These are phyloP conservation scores for Penicillium psychrosexuale DNA, from an alignment of 2,329 filamentous ascomycete genomes.

Conservation along the genomic window DNA sequence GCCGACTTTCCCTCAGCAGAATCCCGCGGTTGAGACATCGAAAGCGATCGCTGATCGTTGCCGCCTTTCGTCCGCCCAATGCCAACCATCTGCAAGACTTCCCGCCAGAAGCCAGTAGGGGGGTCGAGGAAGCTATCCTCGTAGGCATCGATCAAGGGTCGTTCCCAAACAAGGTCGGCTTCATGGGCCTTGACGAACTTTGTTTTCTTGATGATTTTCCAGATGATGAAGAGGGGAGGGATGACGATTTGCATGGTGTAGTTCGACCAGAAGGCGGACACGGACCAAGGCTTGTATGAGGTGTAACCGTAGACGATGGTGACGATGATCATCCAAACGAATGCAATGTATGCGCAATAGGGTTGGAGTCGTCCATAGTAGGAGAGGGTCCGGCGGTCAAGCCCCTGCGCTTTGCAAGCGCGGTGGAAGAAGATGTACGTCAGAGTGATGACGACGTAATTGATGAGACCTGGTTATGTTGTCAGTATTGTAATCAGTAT, in stretches of 20 bases:
- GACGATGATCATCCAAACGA: constrained; percentile 25
- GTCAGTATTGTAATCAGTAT: neutral
- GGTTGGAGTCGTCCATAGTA: constrained; percentile 61
- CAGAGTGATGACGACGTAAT: constrained; percentile 59
- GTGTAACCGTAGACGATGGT: constrained; percentile 55
- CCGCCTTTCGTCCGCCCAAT: constrained; percentile 16
- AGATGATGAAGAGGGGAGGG: constrained; percentile 55
- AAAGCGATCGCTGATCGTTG: constrained; percentile 11
- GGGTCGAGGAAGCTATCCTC: constrained; percentile 51
- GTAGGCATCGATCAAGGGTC: constrained; percentile 58
- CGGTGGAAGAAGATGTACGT: constrained; percentile 61
- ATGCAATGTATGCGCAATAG: constrained; percentile 45
- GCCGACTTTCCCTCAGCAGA: neutral
- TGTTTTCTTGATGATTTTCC: constrained; percentile 63
- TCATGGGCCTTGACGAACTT: constrained; percentile 53
- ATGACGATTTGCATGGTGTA: constrained; percentile 58
- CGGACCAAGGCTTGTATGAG: constrained; percentile 48
- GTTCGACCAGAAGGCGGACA: constrained; percentile 48
- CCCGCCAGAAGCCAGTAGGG: constrained; percentile 55
- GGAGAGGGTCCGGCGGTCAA: constrained; percentile 54
- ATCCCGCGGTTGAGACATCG: neutral
- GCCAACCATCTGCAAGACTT: constrained; percentile 50
- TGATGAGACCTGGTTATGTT: constrained; percentile 43
- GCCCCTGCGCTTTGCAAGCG: constrained; percentile 50
- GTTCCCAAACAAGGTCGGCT: constrained; percentile 60